Base-by-base conservation (phyloP, 176 grass and related monocot genomes). In the Carex parvula region DNA sequence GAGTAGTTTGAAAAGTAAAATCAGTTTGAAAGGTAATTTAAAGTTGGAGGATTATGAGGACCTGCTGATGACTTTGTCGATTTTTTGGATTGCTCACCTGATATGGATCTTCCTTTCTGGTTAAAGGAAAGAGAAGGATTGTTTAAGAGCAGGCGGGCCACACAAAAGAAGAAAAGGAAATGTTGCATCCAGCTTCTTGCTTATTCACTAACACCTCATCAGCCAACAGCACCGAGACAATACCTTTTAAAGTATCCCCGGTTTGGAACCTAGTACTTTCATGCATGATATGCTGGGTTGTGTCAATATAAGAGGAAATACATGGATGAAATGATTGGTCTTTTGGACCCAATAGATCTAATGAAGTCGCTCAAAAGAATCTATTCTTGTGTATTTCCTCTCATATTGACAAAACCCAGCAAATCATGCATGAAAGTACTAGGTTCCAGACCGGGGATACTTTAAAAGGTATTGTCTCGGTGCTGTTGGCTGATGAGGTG, bases 381-480 rank as follows among this genome's bases (percentile, higher is more conserved):
- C 20, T 77, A 16, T 56, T 56, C 22, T 55, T 32, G 50, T 56
- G 14, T 22, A 24, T 77, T 55, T 77, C 5, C 13, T 77, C 73
- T 77, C 56, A 77, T 55, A 77, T 77, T 56, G 73, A 77, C 18
- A 50, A 77, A 24, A 33, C 6, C 50, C 73, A 77, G 50, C 48
- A 54, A 32, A 55, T 13, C 17, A 50, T 77, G 50, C 73, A 77
- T 33, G 14, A 17, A 77, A 77, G 24, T 77, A 32, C 73, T 0
- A 30, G 48, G 24, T 50, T 77, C 14, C 73, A 30, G 56, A 77
- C 50, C 9, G 50, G 73, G 22, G 14, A 30, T 16, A 11, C 73
- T 33, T 14, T 77, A 77, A 77, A 77, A 50, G 50, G 48, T 77
- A 77, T 77, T 77, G n/a, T n/a, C n/a, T n/a, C n/a, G n/a, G n/a